phyloP scores from a whole-genome alignment of 2,329 filamentous ascomycete genomes.

The Hymenoscyphus scutula region DNA sequence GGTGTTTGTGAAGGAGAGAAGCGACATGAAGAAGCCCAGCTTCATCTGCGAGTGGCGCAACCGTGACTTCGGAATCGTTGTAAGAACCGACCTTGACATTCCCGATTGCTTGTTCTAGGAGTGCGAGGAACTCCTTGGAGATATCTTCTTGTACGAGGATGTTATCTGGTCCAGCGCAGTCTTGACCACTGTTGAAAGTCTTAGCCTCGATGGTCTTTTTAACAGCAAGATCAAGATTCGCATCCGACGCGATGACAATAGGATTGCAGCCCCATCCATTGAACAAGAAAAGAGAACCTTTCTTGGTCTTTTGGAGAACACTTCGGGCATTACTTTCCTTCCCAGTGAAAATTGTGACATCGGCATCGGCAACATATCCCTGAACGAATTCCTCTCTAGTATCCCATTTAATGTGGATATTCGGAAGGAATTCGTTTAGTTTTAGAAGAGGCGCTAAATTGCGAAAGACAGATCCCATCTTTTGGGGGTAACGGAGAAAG shows the following conservation, averaged over 20 bases:
- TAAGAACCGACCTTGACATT: conserved; percentile 1
- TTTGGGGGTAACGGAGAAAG: background rate
- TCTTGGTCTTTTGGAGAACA: background rate
- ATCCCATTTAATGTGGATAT: background rate
- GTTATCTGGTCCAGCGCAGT: conserved; percentile 6
- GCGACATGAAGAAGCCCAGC: background rate
- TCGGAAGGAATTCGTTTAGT: background rate
- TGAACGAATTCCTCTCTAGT: conserved; percentile 1
- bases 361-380: conserved; percentile 1
- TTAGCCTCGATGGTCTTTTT: background rate
- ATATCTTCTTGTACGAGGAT: conserved; percentile 3
- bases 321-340: background rate
- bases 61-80: background rate
- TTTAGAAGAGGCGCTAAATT: background rate
- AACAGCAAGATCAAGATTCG: background rate
- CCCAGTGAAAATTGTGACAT: conserved; percentile 7
- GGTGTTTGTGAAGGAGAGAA: background rate
- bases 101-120: background rate
- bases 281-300: background rate
- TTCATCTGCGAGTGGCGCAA: background rate
- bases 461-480: background rate
- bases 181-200: conserved; percentile 7
- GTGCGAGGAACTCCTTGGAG: background rate
- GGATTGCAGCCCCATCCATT: conserved; percentile 6
- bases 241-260: background rate